Evolutionary conservation across 371 early-diverging fungal species (phyloP), one percentile per base, ranked within the genome.

Genomic region (Mucor saturninus): DNA sequence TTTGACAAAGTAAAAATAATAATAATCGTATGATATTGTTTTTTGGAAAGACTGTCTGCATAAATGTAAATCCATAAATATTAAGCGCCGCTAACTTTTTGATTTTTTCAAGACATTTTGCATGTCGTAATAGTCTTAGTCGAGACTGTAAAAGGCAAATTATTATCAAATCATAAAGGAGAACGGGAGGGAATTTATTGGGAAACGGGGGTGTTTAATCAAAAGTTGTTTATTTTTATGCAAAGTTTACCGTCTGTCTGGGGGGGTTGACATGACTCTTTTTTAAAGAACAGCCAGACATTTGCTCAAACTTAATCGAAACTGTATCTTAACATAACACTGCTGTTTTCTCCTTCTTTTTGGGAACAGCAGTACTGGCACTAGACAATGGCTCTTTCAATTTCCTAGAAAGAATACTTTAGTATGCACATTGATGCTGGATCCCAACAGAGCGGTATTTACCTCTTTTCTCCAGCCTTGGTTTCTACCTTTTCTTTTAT

Each of bases 251-350:
- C 11, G 26, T 11, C 26, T 30, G 21, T 49, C 30, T 10, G 3
- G 21, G 50, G 50, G 50, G 50, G 29, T 50, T 50, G 31, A 50
- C 50, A 29, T 50, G 50, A 14, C 29, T 50, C 21, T 21, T 21
- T 21, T 50, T 35, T 35, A 35, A 35, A 35, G 35, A 35, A 35
- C 35, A 35, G 35, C 8, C 35, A 35, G 6, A 8, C 35, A 35
- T 8, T 6, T 8, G 1, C 4, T 6, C 35, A 8, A 8, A 35
- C 8, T 8, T 6, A 35, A 35, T 6, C 8, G 8, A 3, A 42
- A 42, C 13, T 6, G 6, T 42, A 14, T 42, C 10, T 42, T 42
- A n/a, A 42, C 43, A 42, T 6, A 42, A 13, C 11, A 42, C 43
- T 42, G 43, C 10, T 11, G 43, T 42, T 42, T n/a, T 42, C 43